Evolutionary conservation across 148 eudicot species (phyloP).

Genomic region (Pouteria glomerata): DNA sequence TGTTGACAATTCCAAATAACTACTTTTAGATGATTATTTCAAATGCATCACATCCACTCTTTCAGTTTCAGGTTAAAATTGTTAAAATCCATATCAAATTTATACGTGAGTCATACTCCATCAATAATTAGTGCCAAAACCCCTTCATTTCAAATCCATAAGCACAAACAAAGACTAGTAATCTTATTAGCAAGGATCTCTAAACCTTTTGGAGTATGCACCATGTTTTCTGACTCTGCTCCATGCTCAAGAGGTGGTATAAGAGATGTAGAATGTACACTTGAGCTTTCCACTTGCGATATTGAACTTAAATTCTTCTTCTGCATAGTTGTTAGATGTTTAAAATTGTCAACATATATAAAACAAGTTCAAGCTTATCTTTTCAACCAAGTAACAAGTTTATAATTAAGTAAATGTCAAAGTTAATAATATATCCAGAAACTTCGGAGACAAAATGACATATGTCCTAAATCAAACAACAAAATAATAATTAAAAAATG

Average conservation of each 20-base stretch:
- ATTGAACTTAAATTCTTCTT: constrained; percentile 29
- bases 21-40: no score
- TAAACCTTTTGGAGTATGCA: constrained; percentile 25
- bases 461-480: not conserved
- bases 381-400: not conserved
- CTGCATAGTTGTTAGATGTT: constrained; percentile 23
- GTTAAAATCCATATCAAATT: no score
- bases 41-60: no score
- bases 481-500: not conserved
- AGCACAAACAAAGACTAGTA: not conserved
- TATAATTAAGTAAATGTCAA: not conserved
- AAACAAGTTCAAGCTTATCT: not conserved
- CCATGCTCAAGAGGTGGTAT: constrained; percentile 20
- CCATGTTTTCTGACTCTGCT: constrained; percentile 16
- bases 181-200: not conserved
- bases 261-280: constrained; percentile 17
- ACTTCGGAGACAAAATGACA: constrained; percentile 7
- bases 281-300: constrained; percentile 22
- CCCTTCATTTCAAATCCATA: no score
- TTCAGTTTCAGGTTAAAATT: no score
- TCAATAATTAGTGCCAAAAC: no score
- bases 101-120: no score
- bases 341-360: not conserved
- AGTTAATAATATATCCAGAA: not conserved
- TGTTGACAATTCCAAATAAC: no score